Conservation (phyloP, 2,329 filamentous ascomycete genomes). For the Neofusicoccum kwambonambiense region DNA sequence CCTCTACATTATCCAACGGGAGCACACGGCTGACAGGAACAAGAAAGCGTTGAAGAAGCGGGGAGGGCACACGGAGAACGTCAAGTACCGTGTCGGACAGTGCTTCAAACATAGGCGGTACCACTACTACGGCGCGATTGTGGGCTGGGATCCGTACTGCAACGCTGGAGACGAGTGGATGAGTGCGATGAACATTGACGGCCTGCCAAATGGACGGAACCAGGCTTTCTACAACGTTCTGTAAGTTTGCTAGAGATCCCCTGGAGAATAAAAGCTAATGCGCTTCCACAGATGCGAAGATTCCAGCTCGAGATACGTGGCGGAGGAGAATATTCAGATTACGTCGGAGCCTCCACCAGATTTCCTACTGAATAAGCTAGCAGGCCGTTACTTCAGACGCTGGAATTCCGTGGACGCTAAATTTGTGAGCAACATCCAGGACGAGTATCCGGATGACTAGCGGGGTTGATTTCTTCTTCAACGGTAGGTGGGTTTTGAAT, state of each 20-base stretch:
- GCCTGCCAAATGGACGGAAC: constrained; percentile 56
- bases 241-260: constrained; percentile 55
- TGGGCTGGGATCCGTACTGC: constrained; percentile 75
- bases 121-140: constrained; percentile 75
- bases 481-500: too few species aligned
- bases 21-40: constrained; percentile 26
- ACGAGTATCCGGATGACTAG: constrained; percentile 79
- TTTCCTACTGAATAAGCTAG: constrained; percentile 58
- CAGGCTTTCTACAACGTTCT: constrained; percentile 84
- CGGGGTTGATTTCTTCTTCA: too few species aligned
- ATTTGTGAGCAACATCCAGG: constrained; percentile 81
- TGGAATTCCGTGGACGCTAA: constrained; percentile 66
- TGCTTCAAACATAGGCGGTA: constrained; percentile 82
- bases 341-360: constrained; percentile 20
- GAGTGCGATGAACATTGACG: constrained; percentile 62
- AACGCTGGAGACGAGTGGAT: constrained; percentile 62
- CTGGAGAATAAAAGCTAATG: neutral
- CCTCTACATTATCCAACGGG: constrained; percentile 54
- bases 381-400: constrained; percentile 84
- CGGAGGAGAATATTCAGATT: constrained; percentile 74
- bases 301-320: constrained; percentile 69
- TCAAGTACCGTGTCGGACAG: constrained; percentile 59
- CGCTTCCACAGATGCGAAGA: constrained; percentile 57
- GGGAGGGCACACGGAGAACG: constrained; percentile 20
- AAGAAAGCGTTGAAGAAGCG: constrained; percentile 54